Conservation (phyloP, 1,284 basidiomycete species). For the Leccinum huronense region DNA sequence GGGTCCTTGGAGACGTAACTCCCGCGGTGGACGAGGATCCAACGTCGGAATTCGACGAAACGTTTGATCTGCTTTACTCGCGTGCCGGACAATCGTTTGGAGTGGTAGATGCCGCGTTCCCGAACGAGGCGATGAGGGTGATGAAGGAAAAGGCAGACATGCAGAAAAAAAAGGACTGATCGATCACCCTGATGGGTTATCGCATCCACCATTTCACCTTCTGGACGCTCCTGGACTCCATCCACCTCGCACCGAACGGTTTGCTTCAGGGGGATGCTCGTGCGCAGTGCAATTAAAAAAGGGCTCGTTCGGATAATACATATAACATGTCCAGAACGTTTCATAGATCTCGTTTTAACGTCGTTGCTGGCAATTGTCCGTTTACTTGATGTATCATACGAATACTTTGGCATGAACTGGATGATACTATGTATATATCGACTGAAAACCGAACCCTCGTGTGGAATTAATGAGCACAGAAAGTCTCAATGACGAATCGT, state of each 20-base stretch:
- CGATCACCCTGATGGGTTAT: not conserved
- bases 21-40: slow-evolving; percentile 18
- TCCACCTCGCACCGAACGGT: not conserved
- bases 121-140: slow-evolving; percentile 20
- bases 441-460: slow-evolving; percentile 2
- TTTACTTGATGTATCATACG: slow-evolving; percentile 13
- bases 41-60: slow-evolving; percentile 22
- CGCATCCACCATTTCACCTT: not conserved
- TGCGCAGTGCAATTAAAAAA: not conserved
- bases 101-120: slow-evolving; percentile 27
- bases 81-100: slow-evolving; percentile 20
- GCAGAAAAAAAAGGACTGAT: slow-evolving; percentile 2
- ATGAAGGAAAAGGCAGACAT: slow-evolving; percentile 14
- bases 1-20: slow-evolving; percentile 17
- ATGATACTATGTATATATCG: slow-evolving; percentile 7
- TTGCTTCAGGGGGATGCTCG: not conserved
- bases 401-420: slow-evolving; percentile 5
- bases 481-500: slow-evolving; percentile 4
- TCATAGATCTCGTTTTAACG: not conserved
- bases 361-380: slow-evolving; percentile 1
- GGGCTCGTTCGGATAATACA: not conserved
- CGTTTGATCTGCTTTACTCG: slow-evolving; percentile 31
- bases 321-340: not conserved
- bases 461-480: not conserved
- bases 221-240: not conserved